A percentile compares a stretch with the other conserved stretches of the same genome.
Evolutionary conservation across 441 rosid species (phyloP).

Genomic region (Geranium incanum): DNA sequence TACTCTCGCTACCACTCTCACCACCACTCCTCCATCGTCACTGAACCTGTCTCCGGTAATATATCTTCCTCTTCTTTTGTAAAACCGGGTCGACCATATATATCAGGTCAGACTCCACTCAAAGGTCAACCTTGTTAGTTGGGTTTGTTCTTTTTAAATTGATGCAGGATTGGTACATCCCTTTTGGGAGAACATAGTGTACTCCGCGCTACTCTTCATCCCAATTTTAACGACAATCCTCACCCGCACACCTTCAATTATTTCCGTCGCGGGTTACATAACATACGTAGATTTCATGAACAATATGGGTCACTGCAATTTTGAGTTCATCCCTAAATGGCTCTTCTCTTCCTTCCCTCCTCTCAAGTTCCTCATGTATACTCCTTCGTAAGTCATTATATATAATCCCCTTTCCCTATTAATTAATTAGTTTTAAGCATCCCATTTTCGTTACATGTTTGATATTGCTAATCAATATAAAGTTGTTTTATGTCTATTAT

Average conservation of each 20-base stretch:
- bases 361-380: conserved; percentile 34
- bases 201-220: conserved; percentile 31
- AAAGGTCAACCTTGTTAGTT: no score
- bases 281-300: conserved; percentile 35
- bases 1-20: conserved; percentile 40
- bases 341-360: conserved; percentile 26
- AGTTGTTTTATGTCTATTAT: no score
- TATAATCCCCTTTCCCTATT: no score
- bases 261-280: conserved; percentile 22
- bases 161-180: conserved; percentile 41
- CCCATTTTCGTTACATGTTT: neutral
- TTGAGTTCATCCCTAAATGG: conserved; percentile 27
- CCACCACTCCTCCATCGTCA: conserved; percentile 31
- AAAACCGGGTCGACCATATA: no score
- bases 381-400: conserved; percentile 27
- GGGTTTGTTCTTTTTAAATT: no score
- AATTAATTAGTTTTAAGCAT: no score
- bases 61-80: no score
- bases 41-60: no score
- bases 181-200: conserved; percentile 34
- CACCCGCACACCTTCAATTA: conserved; percentile 29
- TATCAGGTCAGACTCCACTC: no score
- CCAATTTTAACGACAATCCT: conserved; percentile 23
- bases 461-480: no score
- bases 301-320: conserved; percentile 38